These are phyloP conservation scores for Boechera retrofracta DNA, from an alignment of 345 rosid species.

Conservation along the genomic window DNA sequence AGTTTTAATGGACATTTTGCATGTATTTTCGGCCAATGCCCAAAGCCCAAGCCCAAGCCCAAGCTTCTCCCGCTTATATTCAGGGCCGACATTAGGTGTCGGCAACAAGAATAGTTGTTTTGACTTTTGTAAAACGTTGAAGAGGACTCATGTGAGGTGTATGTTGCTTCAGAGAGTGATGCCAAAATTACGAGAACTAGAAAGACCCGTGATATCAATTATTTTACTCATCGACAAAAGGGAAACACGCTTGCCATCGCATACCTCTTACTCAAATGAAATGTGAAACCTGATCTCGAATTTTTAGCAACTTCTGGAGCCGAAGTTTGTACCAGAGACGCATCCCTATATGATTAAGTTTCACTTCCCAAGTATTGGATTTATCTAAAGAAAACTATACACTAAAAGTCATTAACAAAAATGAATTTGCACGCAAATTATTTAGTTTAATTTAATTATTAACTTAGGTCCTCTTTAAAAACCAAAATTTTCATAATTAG, in stretches of 20 bases:
- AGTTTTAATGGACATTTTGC: background rate
- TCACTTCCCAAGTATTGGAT: conserved; percentile 12
- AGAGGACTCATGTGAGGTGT: background rate
- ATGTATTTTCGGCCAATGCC: background rate
- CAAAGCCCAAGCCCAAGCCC: background rate
- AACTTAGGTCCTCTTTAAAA: background rate
- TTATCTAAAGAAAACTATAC: background rate
- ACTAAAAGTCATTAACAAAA: background rate
- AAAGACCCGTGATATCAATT: conserved; percentile 7
- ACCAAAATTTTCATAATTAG: background rate
- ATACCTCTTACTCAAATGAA: background rate
- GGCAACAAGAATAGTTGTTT: background rate
- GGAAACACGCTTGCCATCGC: background rate
- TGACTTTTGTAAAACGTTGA: background rate
- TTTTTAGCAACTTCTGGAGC: background rate
- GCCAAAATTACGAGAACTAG: background rate
- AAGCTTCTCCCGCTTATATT: background rate
- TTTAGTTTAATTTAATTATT: background rate
- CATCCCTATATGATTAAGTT: conserved; percentile 10
- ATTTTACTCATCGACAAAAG: background rate
- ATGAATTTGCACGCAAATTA: too few relatives aligned
- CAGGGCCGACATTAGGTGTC: background rate
- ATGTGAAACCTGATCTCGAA: conserved; percentile 1
- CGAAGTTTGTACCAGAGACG: background rate
- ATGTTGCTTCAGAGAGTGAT: background rate